Evolutionary conservation across 768 basidiomycete genomes (phyloP), one percentile per base, ranked within the genome.

Genomic region (Naganishia onofrii): DNA sequence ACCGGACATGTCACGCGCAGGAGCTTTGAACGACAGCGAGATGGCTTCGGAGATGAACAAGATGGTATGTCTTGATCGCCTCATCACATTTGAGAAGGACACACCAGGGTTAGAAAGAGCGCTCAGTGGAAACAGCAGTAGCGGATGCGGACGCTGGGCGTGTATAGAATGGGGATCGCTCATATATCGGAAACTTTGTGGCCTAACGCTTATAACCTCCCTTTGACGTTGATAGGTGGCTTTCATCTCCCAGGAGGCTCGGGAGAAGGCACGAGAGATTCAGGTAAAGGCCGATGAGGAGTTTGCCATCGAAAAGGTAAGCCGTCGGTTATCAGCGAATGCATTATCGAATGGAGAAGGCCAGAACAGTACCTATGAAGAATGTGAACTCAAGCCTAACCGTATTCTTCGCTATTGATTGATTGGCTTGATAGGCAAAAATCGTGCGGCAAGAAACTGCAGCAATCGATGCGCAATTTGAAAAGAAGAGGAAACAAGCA

Each of bases 231-330:
- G 51, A 36, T 80, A 95, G 94, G 92, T 95, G 56, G 89, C 92
- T 66, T 97, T 97, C 85, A 98, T 98, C 86, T 95, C 92, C 83
- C 96, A 98, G 79, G 96, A 99, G 82, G 95, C 95, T 4, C 82
- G 91, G 73, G 95, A 99, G 84, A 99, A 99, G 83, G 94, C 93
- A 0, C 85, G 96, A 9, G 96, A 99, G 83, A 93, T 99, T 71
- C 89, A 86, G 73, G 92, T 97, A 71, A 99, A 99, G 82, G 95
- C 96, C 0, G 93, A 99, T 72, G 94, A 98, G 81, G 95, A 99
- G 83, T 98, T 98, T 79, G 90, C 95, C 23, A 98, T 99, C 74
- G 96, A 99, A 81, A 99, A 99, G 87, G 94, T 83, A 64, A 26
- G 80, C 70, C 29, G 4, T n/a, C 15, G 15, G 2, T 29, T 55